Evolutionary conservation across 2,329 filamentous ascomycete species (phyloP), one percentile per base, ranked within the genome.

Genomic region (Dothistroma septosporum): DNA sequence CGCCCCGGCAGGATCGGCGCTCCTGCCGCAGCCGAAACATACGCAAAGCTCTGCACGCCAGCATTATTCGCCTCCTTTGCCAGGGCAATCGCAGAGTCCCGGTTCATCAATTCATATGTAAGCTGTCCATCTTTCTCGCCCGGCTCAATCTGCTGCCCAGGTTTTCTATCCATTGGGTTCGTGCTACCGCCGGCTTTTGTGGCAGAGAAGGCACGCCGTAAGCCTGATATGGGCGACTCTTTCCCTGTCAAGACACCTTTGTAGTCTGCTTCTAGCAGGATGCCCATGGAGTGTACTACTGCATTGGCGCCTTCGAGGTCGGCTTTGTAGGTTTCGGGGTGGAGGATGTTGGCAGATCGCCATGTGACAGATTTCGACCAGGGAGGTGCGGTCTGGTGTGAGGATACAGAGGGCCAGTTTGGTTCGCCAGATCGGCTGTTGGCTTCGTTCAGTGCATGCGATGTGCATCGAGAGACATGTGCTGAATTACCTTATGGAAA

Each of bases 61-160:
- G 85, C 84, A 35, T 78, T 78, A 28, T 83, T 82, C 1, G 92
- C 87, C 73, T 93, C 90, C 70, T 88, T 86, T 14, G 93, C 94
- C 14, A 97, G 82, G 58, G 88, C 84, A 63, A 97, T 85, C 53
- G 93, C 93, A 78, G 83, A 83, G 77, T 97, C 93, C 60, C 94
- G 85, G 78, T 99, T 99, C 91, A 99, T 97, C 62, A 92, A 82
- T 79, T 97, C 94, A 79, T 99, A 99, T 19, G 93, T 97, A 70
- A 96, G 81, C 76, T 94, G 89, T 28, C 87, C 87, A 68, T 87
- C 86, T 50, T 80, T 83, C 74, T 90, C 87, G 56, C 86, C 81
- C 0, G 87, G 83, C 66, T 83, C 81, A 66, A 92, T 82, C 62
- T 84, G 81, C 63, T 78, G 75, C 63, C 84, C 83, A 53, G 82